Evolutionary conservation across 345 rosid genomes (phyloP), one percentile per base, ranked within the genome.

Genomic region (Citrus hindsii): DNA sequence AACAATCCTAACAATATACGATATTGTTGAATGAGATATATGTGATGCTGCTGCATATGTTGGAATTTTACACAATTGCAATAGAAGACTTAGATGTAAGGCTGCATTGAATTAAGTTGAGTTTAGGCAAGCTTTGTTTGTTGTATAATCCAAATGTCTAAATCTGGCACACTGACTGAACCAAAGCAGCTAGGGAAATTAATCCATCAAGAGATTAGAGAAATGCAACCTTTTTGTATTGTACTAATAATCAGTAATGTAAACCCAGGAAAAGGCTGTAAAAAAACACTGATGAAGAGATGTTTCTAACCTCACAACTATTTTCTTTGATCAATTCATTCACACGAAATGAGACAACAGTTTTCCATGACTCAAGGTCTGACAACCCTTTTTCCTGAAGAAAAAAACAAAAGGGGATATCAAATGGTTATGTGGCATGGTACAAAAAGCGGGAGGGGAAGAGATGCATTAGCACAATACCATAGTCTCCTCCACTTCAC

Each of bases 361-460:
- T 76, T 89, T 90, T 93, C 95, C 97, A 93, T 4, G 90, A 82
- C 82, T 88, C 85, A 12, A 90, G 80, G 63, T 87, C 92, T 27
- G 67, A 48, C 65, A 90, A 75, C 69, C 79, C 88, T 76, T 84
- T 88, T 71, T 88, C 94, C 99, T 95, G 89, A 18, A 30, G 59
- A 76, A 22, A 59, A 66, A 53, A 72, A 40, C 21, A 53, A 53
- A 53, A 53, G 22, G 22, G 6, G 58, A 69, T 30, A 48, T 24
- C 13, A 21, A 67, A 66, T 5, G 37, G 14, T 75, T 66, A 71
- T 67, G 60, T 14, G 62, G 63, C 22, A 32, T 16, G 62, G 30
- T 19, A 66, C 3, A 24, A 38, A 19, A 67, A 69, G 0, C 0
- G 16, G n/a, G 7, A 73, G 53, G 59, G 7, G 61, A 76, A 46